Evolutionary conservation across 2,329 filamentous ascomycete species (phyloP).

Genomic region (Botrytis paeoniae): DNA sequence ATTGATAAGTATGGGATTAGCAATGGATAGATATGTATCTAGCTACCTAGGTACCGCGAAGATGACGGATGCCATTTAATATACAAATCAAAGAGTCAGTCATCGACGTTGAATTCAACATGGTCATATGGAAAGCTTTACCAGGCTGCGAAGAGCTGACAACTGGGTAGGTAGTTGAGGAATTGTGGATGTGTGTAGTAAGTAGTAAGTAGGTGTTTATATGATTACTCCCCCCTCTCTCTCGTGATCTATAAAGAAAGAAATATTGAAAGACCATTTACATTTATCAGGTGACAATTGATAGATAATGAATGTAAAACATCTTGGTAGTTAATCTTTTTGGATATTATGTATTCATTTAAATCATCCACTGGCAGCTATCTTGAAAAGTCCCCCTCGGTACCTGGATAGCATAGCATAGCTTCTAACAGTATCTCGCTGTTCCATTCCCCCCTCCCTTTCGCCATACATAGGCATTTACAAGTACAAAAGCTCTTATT

Average conservation of each 20-base stretch:
- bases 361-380: neutral
- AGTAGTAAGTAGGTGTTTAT: neutral
- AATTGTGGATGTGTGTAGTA: neutral
- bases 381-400: neutral
- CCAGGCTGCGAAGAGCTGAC: too few species aligned
- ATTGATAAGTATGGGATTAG: fast-evolving
- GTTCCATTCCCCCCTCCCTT: neutral
- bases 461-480: neutral
- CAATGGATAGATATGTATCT: neutral
- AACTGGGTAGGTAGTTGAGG: too few species aligned
- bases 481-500: neutral
- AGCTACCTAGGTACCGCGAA: neutral
- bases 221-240: neutral
- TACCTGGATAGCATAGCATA: neutral
- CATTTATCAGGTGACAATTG: neutral
- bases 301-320: neutral
- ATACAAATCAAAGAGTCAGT: too few species aligned
- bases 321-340: neutral
- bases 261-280: neutral
- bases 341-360: neutral
- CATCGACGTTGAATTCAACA: too few species aligned
- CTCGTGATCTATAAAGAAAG: neutral
- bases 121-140: too few species aligned
- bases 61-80: too few species aligned
- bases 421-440: neutral